Base-by-base conservation (phyloP, 768 basidiomycete species). In the Pisolithus orientalis region DNA sequence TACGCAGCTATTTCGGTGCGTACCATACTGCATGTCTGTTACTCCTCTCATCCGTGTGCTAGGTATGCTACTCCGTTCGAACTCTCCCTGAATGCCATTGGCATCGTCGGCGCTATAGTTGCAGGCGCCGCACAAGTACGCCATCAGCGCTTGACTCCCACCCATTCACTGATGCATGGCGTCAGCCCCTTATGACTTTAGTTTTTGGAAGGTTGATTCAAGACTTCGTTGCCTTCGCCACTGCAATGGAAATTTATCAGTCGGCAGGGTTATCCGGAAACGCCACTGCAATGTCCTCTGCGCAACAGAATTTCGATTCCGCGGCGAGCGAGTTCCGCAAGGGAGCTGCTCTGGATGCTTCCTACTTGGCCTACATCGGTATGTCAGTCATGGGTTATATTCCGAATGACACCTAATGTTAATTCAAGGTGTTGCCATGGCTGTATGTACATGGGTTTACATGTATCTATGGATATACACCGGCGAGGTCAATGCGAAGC, bases 191-290 rank as follows among this genome's bases (percentile, higher is more conserved):
- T 39, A 87, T 90, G 86, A 82, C 82, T 55, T 70, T 96, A 49
- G 76, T 96, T 37, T 95, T 96, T 65, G 93, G 92, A 42, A 81
- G 81, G 47, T 80, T 94, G 46, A 85, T 85, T 0, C 78, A 89
- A 59, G 69, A 76, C 37, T 92, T 91, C 68, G 85, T 91, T 60
- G 49, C 57, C 6, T 91, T 91, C 60, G 69, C 72, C 4, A 52
- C 28, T 0, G 52, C 55, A 1, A 8, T 60, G 2, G 58, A 64
- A 1, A 40, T 65, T 9, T 38, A 59, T 21, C 11, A 16, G 5
- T 10, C 31, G 2, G 48, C 40, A 6, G 9, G 43, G 13, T 34
- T 17, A 21, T 44, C 39, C 5, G 67, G 68, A 2, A 56, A 70
- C 47, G 52, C 71, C 50, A 27, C 63, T 9, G 70, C 67, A 8